Evolutionary conservation across 495 filamentous ascomycete species (phyloP), one percentile per base, ranked within the genome.

Genomic region (Penicillium riverlandense): DNA sequence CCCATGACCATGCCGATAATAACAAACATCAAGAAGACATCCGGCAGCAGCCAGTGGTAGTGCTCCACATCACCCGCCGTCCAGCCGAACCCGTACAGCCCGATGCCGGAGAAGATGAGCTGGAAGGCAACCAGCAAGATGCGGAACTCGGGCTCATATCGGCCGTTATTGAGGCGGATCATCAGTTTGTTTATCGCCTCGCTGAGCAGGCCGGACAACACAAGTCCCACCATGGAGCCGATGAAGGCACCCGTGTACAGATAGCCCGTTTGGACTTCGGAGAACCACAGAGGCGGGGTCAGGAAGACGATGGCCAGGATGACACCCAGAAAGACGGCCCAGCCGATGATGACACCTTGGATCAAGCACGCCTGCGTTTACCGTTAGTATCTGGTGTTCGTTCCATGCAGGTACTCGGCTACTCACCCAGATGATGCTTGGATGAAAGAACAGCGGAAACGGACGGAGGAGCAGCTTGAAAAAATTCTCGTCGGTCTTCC

Each of bases 261-360:
- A 54, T 96, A 96, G 9, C 90, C 90, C 2, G 84, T 86, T 44
- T 90, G 59, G 22, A 86, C 84, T 61, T 94, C 87, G 48, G 74
- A 66, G 68, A 91, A 95, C 73, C 77, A 90, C 22, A 90, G 71
- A 0, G 90, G 90, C 3, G 84, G 79, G 8, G 80, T 77, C 16
- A 90, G 70, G 65, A 95, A 91, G 44, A 96, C 82, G 41, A 80
- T 82, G 8, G 86, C 89, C 16, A 96, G 66, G 42, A 92, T 79
- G 22, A 95, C 85, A 38, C 90, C 90, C 41, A 96, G 92, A 56
- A 96, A 83, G 7, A 96, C 90, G 4, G 88, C 90, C 90, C 90
- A 96, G 47, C 90, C 90, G 49, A 96, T 94, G 46, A 95, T 73
- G 1, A 86, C 78, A 10, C 90, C 90, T 74, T 96, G 90, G 36